Conservation (phyloP, 1,284 basidiomycete species). For the Papiliotrema nemorosa region DNA sequence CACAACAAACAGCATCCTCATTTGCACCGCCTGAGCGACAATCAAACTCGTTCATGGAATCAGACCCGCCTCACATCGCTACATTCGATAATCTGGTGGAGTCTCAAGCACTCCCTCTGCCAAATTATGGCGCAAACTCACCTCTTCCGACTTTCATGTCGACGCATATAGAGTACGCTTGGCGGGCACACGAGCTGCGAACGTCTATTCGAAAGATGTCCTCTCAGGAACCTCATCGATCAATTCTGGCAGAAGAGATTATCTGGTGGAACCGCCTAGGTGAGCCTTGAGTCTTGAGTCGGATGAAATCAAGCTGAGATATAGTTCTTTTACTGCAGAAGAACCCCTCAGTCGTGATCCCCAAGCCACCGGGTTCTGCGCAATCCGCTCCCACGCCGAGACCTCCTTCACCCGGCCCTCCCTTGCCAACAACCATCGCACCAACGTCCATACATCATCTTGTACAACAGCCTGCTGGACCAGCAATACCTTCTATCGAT, state of each 20-base stretch:
- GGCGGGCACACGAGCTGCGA: slow-evolving; percentile 16
- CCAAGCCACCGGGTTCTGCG: neutral
- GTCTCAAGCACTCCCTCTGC: slow-evolving; percentile 11
- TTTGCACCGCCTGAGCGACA: no score
- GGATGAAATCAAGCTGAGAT: neutral
- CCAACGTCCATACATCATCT: neutral
- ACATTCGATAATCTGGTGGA: slow-evolving; percentile 11
- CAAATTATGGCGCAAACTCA: neutral
- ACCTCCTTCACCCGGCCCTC: neutral
- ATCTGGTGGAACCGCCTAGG: slow-evolving; percentile 15
- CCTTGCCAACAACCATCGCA: neutral
- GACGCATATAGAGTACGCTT: slow-evolving; percentile 10
- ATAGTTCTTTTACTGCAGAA: slow-evolving; percentile 10
- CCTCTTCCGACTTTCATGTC: neutral
- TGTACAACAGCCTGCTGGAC: neutral
- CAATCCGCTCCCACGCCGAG: neutral
- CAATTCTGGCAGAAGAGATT: slow-evolving; percentile 10
- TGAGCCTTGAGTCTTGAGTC: neutral
- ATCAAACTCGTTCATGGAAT: neutral
- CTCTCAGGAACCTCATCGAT: slow-evolving; percentile 9
- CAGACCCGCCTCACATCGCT: slow-evolving; percentile 3
- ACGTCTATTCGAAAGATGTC: slow-evolving; percentile 10
- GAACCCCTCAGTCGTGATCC: slow-evolving; percentile 11
- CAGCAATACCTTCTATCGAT: neutral
- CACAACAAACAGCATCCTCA: no score